Conservation (phyloP, 2,329 filamentous ascomycete genomes). For the Hypoxylon sp. region DNA sequence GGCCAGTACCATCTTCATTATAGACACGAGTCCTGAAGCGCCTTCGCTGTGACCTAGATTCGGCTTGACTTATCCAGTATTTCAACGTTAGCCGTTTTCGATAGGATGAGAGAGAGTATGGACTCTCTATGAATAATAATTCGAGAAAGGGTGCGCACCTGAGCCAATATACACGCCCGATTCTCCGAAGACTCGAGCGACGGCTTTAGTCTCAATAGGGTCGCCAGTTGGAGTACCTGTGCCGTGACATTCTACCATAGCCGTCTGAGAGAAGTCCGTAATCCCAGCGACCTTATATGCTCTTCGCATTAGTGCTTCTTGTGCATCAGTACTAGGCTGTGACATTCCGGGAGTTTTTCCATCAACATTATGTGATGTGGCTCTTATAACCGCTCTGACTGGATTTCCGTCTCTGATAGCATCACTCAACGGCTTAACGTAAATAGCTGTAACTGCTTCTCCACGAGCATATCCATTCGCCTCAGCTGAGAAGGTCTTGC, state of each 20-base stretch:
- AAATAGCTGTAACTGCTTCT: conserved; percentile 63
- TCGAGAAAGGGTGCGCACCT: too few species aligned
- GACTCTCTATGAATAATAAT: too few species aligned
- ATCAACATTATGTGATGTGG: conserved; percentile 59
- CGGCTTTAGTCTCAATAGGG: conserved; percentile 54
- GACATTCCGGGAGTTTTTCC: conserved; percentile 56
- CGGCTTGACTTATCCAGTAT: conserved; percentile 33
- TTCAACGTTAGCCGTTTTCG: background rate
- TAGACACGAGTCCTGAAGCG: conserved; percentile 59
- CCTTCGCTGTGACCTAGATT: conserved; percentile 62
- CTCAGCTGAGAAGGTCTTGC: conserved; percentile 59
- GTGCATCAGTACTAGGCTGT: conserved; percentile 41
- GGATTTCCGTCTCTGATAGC: conserved; percentile 65
- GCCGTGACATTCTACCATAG: conserved; percentile 49
- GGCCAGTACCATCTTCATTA: conserved; percentile 62
- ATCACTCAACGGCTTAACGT: conserved; percentile 63
- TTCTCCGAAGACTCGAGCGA: conserved; percentile 49
- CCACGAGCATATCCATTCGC: conserved; percentile 68
- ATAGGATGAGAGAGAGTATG: too few species aligned
- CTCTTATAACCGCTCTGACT: conserved; percentile 58
- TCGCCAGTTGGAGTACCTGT: conserved; percentile 59
- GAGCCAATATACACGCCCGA: conserved; percentile 44
- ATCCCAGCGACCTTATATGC: conserved; percentile 41
- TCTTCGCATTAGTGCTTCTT: conserved; percentile 44
- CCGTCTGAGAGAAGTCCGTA: conserved; percentile 37